Evolutionary conservation across 2,329 filamentous ascomycete species (phyloP).

Genomic region (Nothomitra cinnamomea): DNA sequence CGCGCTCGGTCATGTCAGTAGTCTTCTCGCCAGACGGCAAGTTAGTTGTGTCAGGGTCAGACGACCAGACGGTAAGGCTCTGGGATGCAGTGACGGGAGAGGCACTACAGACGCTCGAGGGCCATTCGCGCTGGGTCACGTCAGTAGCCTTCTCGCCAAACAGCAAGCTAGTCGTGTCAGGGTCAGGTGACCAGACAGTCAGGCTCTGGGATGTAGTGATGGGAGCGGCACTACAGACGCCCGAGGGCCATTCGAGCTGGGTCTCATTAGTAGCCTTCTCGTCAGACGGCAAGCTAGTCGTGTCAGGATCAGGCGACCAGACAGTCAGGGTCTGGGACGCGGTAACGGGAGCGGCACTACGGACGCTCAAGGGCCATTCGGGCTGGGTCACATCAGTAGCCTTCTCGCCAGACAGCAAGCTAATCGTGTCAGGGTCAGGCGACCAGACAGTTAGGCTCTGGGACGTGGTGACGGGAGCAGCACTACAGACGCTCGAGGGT

Average conservation of each 20-base stretch:
- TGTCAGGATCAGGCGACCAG: neutral
- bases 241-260: neutral
- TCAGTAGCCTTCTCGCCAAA: slow-evolving; percentile 1
- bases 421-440: too few species aligned
- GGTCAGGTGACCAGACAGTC: neutral
- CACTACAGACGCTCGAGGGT: neutral
- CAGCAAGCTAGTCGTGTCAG: neutral
- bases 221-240: neutral
- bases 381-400: too few species aligned
- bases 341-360: neutral
- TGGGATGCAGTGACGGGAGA: neutral
- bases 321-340: slow-evolving; percentile 5
- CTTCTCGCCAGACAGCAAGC: too few species aligned
- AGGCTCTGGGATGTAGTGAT: neutral
- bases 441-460: neutral
- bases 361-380: neutral
- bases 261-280: neutral
- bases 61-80: slow-evolving; percentile 2
- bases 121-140: neutral
- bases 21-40: slow-evolving; percentile 2
- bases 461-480: neutral
- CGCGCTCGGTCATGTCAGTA: neutral
- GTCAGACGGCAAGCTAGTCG: neutral
- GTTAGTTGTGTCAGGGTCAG: neutral
- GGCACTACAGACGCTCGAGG: neutral